Conservation (phyloP, 768 basidiomycete species). For the Mycena floridula region DNA sequence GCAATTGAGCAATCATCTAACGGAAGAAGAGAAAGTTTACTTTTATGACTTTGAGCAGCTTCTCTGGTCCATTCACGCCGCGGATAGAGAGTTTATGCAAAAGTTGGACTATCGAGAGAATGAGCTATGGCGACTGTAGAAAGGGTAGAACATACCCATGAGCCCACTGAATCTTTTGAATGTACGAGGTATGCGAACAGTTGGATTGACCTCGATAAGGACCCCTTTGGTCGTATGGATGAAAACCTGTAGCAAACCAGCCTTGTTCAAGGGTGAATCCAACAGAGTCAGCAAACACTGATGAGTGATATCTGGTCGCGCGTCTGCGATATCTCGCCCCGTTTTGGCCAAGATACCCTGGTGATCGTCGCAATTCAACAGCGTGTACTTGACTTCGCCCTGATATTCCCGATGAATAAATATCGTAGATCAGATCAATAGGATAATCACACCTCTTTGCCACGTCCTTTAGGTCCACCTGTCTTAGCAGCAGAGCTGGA, state of each 20-base stretch:
- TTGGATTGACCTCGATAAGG: conserved; percentile 96
- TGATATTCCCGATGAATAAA: too few species aligned
- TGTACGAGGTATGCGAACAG: conserved; percentile 94
- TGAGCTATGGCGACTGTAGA: neutral
- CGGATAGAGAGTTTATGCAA: conserved; percentile 94
- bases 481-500: conserved; percentile 44
- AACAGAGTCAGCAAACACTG: conserved; percentile 97
- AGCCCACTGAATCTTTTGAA: conserved; percentile 98
- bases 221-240: conserved; percentile 96
- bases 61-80: conserved; percentile 95
- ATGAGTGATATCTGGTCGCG: conserved; percentile 96
- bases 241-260: conserved; percentile 93
- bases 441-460: too few species aligned
- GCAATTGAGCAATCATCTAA: neutral
- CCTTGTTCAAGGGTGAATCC: conserved; percentile 97
- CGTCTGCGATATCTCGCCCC: conserved; percentile 96
- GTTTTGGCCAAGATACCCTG: conserved; percentile 98
- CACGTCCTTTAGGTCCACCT: conserved; percentile 47
- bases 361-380: conserved; percentile 98
- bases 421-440: too few species aligned
- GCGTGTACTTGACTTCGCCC: conserved; percentile 88
- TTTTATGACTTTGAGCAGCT: conserved; percentile 95
- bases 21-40: too few species aligned
- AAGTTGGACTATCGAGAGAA: neutral
- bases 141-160: conserved; percentile 81